Conservation (phyloP, 352 stramenopile species). For the Globisporangium middletonii region DNA sequence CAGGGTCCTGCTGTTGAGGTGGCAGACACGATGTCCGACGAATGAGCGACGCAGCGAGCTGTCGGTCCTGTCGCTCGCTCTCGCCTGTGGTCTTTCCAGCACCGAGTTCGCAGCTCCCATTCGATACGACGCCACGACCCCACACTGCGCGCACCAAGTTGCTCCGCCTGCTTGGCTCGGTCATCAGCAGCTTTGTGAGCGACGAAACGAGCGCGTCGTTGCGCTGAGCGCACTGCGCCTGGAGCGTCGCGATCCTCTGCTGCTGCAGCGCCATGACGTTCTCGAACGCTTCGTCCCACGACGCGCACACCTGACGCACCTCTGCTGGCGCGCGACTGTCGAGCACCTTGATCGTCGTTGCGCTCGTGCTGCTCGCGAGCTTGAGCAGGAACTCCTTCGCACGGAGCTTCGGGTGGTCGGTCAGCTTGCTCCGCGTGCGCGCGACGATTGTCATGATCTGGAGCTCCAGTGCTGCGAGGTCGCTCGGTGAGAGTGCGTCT, state of each 20-base stretch:
- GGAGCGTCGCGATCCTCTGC: constrained; percentile 58
- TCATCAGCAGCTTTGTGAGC: constrained; percentile 47
- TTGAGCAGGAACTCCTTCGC: constrained; percentile 69
- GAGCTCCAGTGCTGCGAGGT: constrained; percentile 34
- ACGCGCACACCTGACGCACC: constrained; percentile 23
- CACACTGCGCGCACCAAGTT: constrained; percentile 14
- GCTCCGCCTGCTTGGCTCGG: constrained; percentile 29
- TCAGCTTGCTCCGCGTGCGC: constrained; percentile 46
- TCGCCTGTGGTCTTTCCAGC: no score
- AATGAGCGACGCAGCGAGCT: background rate
- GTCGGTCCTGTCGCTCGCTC: background rate
- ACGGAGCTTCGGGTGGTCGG: constrained; percentile 50
- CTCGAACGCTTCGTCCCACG: constrained; percentile 72
- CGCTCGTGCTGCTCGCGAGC: constrained; percentile 25
- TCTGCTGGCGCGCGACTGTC: constrained; percentile 19
- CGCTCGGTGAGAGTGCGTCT: constrained; percentile 20
- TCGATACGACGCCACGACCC: background rate
- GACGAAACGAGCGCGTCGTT: constrained; percentile 33
- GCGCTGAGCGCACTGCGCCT: constrained; percentile 45
- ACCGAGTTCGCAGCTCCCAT: no score
- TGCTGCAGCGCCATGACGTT: constrained; percentile 75
- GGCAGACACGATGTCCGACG: constrained; percentile 18
- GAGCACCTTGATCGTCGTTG: background rate
- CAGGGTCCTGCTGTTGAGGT: constrained; percentile 51
- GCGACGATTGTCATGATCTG: constrained; percentile 68